These are phyloP conservation scores for Oehlia diaphana DNA, from an alignment of 192 early-diverging fungal species.

Conservation along the genomic window DNA sequence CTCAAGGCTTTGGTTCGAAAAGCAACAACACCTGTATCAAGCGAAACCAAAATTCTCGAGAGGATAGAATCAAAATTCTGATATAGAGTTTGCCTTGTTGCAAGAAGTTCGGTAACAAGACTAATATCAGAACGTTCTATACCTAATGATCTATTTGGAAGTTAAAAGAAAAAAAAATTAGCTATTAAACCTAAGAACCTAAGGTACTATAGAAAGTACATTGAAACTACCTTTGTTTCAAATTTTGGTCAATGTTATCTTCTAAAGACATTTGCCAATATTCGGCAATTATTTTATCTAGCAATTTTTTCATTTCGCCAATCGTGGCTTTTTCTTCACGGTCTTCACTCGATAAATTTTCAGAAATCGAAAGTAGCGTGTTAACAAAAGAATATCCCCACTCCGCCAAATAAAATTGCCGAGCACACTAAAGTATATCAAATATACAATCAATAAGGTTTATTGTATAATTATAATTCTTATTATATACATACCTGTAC, in stretches of 20 bases:
- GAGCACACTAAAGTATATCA: conserved; percentile 23
- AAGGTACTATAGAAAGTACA: not conserved
- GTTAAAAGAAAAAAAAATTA: not conserved
- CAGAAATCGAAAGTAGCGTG: not conserved
- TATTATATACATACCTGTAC: conserved; percentile 23
- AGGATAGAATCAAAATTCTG: conserved; percentile 72
- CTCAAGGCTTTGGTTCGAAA: conserved; percentile 77
- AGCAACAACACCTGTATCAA: conserved; percentile 67
- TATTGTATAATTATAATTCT: not conserved
- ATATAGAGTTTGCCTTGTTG: conserved; percentile 59
- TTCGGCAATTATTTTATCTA: conserved; percentile 26
- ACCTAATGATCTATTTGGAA: conserved; percentile 20
- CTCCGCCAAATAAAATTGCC: conserved; percentile 34
- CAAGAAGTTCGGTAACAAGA: conserved; percentile 42
- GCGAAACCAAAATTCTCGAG: conserved; percentile 57
- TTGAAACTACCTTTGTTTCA: not conserved
- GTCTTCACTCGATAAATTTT: not conserved
- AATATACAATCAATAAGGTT: not conserved
- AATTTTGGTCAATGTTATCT: conserved; percentile 17
- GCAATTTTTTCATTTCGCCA: conserved; percentile 13
- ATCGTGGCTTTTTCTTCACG: not conserved
- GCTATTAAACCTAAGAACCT: not conserved
- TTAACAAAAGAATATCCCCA: conserved; percentile 40
- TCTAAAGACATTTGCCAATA: conserved; percentile 36
- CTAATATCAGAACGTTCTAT: conserved; percentile 32